These are phyloP conservation scores for Tulasnella sp. DNA, from an alignment of 768 basidiomycete genomes.

Conservation along the genomic window DNA sequence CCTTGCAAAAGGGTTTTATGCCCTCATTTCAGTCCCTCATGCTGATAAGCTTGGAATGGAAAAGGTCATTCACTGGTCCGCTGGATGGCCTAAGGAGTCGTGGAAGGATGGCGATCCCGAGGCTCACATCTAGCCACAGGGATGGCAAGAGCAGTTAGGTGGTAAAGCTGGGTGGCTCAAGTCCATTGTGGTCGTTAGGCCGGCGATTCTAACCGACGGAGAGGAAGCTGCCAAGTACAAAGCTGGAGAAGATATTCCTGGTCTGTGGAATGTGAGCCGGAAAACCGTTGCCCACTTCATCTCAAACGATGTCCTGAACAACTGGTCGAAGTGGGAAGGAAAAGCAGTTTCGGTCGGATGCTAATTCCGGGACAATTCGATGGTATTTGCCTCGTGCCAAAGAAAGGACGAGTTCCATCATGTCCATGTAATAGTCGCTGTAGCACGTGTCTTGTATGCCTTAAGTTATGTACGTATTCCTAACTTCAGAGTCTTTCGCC, in stretches of 20 bases:
- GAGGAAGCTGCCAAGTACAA: not conserved
- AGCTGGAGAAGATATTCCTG: not conserved
- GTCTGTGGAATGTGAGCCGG: not conserved
- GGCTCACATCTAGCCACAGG: not conserved
- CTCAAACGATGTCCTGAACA: no score
- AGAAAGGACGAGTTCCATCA: no score
- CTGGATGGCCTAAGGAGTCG: not conserved
- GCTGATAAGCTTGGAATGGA: conserved; percentile 57
- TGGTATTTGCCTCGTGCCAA: no score
- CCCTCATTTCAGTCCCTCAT: conserved; percentile 41
- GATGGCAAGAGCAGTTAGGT: not conserved
- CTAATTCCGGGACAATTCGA: not conserved
- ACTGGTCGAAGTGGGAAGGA: no score
- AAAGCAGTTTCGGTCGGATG: no score
- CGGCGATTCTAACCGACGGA: not conserved
- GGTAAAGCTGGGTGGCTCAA: not conserved
- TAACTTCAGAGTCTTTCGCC: no score
- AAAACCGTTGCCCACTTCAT: no score
- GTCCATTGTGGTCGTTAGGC: not conserved
- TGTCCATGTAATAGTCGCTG: no score
- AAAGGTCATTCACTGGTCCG: conserved; percentile 26
- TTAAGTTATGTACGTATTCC: no score
- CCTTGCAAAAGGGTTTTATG: conserved; percentile 44
- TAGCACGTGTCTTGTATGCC: no score
- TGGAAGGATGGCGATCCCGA: conserved; percentile 6